Evolutionary conservation across 176 grass and related monocot species (phyloP).

Genomic region (Chrysopogon serrulatus): DNA sequence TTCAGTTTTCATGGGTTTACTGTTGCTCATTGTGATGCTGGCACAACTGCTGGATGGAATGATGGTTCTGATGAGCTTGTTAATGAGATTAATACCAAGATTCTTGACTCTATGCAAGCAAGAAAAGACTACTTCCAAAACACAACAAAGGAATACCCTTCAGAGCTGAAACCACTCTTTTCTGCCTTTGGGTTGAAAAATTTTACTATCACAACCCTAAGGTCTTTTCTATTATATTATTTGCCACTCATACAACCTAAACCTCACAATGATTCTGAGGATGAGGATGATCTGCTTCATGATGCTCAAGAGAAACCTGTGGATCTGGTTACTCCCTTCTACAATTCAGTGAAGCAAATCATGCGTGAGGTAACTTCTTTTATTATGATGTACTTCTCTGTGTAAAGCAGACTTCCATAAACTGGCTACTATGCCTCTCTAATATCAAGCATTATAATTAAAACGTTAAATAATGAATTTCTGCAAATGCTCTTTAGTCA

Average conservation of each 20-base stretch:
- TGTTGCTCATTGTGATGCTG: slow-evolving; percentile 83
- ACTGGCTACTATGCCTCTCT: background rate
- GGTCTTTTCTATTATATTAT: slow-evolving; percentile 93
- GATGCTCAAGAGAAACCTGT: slow-evolving; percentile 40
- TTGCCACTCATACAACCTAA: slow-evolving; percentile 89
- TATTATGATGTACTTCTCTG: background rate
- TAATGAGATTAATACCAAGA: slow-evolving; percentile 31
- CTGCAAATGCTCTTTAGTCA: background rate
- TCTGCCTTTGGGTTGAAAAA: slow-evolving; percentile 76
- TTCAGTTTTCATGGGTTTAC: slow-evolving; percentile 62
- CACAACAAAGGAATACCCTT: slow-evolving; percentile 65
- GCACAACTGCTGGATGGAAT: slow-evolving; percentile 43
- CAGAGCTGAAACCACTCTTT: slow-evolving; percentile 73
- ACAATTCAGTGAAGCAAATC: slow-evolving; percentile 90
- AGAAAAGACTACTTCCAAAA: background rate
- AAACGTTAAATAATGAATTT: background rate
- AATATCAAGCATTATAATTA: background rate
- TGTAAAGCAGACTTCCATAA: background rate
- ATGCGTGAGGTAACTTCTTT: slow-evolving; percentile 61
- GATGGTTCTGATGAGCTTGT: slow-evolving; percentile 24
- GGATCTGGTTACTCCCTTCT: slow-evolving; percentile 83
- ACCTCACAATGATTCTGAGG: slow-evolving; percentile 39
- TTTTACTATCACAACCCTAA: slow-evolving; percentile 74
- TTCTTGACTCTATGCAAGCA: slow-evolving; percentile 18
- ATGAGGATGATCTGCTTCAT: slow-evolving; percentile 52